Base-by-base conservation (phyloP, 2,329 filamentous ascomycete species). In the Xylaria sp. region DNA sequence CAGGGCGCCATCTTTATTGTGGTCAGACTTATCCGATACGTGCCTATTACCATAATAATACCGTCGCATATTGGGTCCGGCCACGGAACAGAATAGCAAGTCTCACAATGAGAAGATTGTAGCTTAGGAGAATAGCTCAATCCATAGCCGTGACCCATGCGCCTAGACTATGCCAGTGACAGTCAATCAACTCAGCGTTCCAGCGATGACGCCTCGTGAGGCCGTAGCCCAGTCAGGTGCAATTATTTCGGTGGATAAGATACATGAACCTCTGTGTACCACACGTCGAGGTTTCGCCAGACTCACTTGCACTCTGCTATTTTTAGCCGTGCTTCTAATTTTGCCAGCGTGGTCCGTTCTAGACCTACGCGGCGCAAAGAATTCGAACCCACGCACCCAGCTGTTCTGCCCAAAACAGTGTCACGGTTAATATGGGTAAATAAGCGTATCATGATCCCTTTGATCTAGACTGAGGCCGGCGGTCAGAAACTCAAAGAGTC, bases 391-490 rank as follows among this genome's bases (percentile, higher is more conserved):
- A 58, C 18, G 13, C 23, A 36, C 6, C 15, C 36, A 54, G 28
- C 43, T 66, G 25, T 33, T 28, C 51, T 10, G 62, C 33, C 58
- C 25, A 12, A 58, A 46, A 62, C 58, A 12, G 28, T 23, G 57
- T 46, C 20, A 36, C 62, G 67, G 67, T 57, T 69, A 69, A 69
- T 66, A 59, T 69, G 62, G 67, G 52, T 69, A 69, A 69, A 69
- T 69, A 33, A 46, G 9, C 23, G n/a, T 31, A 52, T 51, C n/a
- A 28, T 28, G 23, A 10, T 49, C 25, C 67, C 52, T 31, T 51
- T 28, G 58, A 68, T 62, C 62, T 62, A 66, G 66, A 66, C 57
- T 49, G 33, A 28, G 33, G n/a, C 28, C 52, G n/a, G 57, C 9
- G 15, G 52, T 62, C 46, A 31, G 39, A 25, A 4, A 18, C 23